Base-by-base conservation (phyloP, 2,329 filamentous ascomycete species). In the Gaeumannomyces sp. region DNA sequence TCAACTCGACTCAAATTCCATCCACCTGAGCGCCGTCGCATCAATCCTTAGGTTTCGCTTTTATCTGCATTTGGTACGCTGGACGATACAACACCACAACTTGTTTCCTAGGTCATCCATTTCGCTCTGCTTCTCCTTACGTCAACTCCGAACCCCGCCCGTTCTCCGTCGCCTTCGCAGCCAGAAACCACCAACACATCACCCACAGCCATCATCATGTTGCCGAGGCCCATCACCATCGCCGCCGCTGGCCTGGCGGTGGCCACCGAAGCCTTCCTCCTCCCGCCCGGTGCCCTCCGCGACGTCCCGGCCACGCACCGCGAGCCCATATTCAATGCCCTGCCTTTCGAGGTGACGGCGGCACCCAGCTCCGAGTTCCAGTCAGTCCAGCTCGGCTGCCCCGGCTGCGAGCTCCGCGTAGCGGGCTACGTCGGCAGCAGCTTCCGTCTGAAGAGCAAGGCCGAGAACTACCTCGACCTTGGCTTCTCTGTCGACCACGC, bases 401-500 rank as follows among this genome's bases (percentile, higher is more conserved):
- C 78, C 27, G 80, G 81, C 67, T 88, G 86, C 71, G 79, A 80
- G 14, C 78, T 75, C 59, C 64, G 69, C 60, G 59, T 83, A 64
- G 70, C 69, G 45, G 67, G 69, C 64, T 66, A 67, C 66, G 64
- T 72, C 65, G 69, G 78, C 65, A 68, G 45, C 22, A 69, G 63
- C 64, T 59, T 61, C 64, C 67, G 35, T 8, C 64, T 67, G n/a
- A 66, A 71, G 68, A 67, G 69, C 64, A 53, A 53, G 45, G 64
- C 69, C 31, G 66, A 69, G 57, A 77, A 75, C 71, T 76, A 80
- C 64, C 74, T 88, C 65, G 76, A 81, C 68, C 76, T 90, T 56
- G 79, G 83, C 69, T 84, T 90, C 70, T 76, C 73, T 65, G 73
- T 89, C 67, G 79, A 83, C 22, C 76, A 80, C 66, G 74, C 76